Evolutionary conservation across 164 flowering plant species (phyloP).

Genomic region (Vitis rotundifolia): DNA sequence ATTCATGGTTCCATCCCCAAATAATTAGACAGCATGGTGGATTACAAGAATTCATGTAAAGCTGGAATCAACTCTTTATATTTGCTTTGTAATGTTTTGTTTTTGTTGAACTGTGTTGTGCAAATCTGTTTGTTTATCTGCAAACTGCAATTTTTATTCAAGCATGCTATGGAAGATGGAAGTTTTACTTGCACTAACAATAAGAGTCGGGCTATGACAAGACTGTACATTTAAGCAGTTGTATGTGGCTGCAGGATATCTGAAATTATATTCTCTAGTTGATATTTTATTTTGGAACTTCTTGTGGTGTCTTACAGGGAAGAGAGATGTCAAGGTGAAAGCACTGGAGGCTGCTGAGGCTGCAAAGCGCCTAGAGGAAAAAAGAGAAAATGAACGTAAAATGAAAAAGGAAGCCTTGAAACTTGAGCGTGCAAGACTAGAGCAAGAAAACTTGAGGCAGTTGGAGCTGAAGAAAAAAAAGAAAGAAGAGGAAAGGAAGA

Average conservation of each 20-base stretch:
- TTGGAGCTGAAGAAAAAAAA: slow-evolving; percentile 52
- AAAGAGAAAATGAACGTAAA: slow-evolving; percentile 82
- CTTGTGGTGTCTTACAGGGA: slow-evolving; percentile 43
- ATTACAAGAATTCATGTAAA: too few species aligned
- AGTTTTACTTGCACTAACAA: too few species aligned
- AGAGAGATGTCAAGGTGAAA: slow-evolving; percentile 86
- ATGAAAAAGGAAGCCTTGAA: slow-evolving; percentile 84
- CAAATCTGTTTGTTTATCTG: too few species aligned
- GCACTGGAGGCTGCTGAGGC: slow-evolving; percentile 91
- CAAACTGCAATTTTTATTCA: too few species aligned
- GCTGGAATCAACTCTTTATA: too few species aligned
- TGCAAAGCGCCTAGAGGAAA: slow-evolving; percentile 75
- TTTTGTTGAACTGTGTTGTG: too few species aligned
- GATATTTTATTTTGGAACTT: background rate
- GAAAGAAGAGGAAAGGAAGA: slow-evolving; percentile 72
- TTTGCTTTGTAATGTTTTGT: too few species aligned
- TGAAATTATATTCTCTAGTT: background rate
- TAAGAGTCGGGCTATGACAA: too few species aligned
- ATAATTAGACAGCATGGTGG: too few species aligned
- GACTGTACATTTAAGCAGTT: too few species aligned
- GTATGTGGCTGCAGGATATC: background rate
- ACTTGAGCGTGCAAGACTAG: slow-evolving; percentile 65
- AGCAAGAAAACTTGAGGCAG: slow-evolving; percentile 62
- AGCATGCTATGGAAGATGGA: too few species aligned
- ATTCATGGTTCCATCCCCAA: too few species aligned